Evolutionary conservation across 1,284 basidiomycete species (phyloP).

Genomic region (Farysia itapuensis): DNA sequence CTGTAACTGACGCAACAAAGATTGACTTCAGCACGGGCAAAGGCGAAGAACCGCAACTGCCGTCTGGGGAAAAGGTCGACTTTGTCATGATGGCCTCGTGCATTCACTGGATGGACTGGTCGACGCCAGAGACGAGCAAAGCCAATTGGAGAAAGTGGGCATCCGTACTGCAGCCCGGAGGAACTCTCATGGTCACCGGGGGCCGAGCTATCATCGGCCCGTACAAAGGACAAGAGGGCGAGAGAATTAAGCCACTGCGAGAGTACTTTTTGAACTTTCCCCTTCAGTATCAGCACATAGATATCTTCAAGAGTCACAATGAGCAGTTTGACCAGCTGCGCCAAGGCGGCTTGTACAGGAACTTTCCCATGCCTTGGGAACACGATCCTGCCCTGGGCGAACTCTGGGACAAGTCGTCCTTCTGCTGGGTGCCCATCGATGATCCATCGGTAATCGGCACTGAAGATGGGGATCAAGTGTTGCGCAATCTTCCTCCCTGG

Average conservation of each 20-base stretch:
- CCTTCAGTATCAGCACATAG: slow-evolving; percentile 8
- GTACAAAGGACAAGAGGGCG: slow-evolving; percentile 15
- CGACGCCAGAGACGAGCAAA: slow-evolving; percentile 3
- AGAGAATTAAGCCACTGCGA: slow-evolving; percentile 20
- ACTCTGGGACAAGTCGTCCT: slow-evolving; percentile 27
- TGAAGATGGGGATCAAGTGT: neutral
- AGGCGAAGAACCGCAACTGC: slow-evolving; percentile 23
- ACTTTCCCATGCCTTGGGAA: slow-evolving; percentile 31
- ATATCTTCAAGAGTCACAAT: slow-evolving; percentile 5
- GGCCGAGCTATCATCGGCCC: slow-evolving; percentile 24
- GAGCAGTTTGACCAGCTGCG: slow-evolving; percentile 4
- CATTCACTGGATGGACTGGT: slow-evolving; percentile 40
- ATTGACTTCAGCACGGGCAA: slow-evolving; percentile 19
- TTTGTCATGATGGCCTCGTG: slow-evolving; percentile 36
- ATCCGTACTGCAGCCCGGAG: slow-evolving; percentile 28
- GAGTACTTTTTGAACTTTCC: slow-evolving; percentile 32
- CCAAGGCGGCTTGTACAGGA: slow-evolving; percentile 17
- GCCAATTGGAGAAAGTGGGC: slow-evolving; percentile 29
- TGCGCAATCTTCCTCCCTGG: slow-evolving; percentile 14
- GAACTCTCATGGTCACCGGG: slow-evolving; percentile 19
- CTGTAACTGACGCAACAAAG: slow-evolving; percentile 9
- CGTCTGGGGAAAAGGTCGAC: slow-evolving; percentile 26
- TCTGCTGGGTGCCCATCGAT: slow-evolving; percentile 31
- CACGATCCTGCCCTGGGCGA: slow-evolving; percentile 3
- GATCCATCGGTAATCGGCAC: slow-evolving; percentile 13